Base-by-base conservation (phyloP, 768 basidiomycete genomes). In the Russula emetica region DNA sequence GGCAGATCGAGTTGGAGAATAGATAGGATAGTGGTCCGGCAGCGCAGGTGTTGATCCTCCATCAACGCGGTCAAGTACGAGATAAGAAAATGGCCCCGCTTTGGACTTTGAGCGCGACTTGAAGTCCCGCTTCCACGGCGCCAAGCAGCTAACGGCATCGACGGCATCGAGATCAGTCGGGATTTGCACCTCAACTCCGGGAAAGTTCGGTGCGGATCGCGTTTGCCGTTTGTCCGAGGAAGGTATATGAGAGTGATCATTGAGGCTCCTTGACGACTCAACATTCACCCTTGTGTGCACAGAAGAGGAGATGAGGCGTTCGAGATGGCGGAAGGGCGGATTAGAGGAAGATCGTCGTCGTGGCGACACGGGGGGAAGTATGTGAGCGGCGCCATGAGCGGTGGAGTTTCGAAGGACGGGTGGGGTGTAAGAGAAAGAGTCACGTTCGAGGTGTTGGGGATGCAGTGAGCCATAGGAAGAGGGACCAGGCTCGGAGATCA, bases 241-340 rank as follows among this genome's bases (percentile, higher is more conserved):
- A 4, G 87, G 72, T 70, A 79, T 85, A 58, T 83, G 83, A 53
- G 85, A 82, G 62, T 87, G 75, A 67, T 78, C 83, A 68, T 79
- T 77, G 3, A 82, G 77, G 7, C 72, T 68, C 77, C 76, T 79
- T 22, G 77, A 69, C 44, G 77, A 72, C n/a, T 74, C 74, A 52
- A 83, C 72, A 69, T 80, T 82, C 52, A 74, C 71, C 70, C 80
- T 84, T 47, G 81, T 73, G 67, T 76, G 78, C 9, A 51, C 53
- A 18, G 61, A 61, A 38, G 60, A 38, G 8, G 61, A 44, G 42
- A 63, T 16, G 28, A 8, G 50, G 5, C 11, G 56, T 22, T 42
- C 61, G 51, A 30, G n/a, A 42, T 32, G 34, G 40, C 55, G 42
- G 20, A 22, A 42, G 9, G 24, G 42, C 1, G 60, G 63, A 38